phyloP scores from a whole-genome alignment of 129 eudicot genomes.

The Arctium minus region DNA sequence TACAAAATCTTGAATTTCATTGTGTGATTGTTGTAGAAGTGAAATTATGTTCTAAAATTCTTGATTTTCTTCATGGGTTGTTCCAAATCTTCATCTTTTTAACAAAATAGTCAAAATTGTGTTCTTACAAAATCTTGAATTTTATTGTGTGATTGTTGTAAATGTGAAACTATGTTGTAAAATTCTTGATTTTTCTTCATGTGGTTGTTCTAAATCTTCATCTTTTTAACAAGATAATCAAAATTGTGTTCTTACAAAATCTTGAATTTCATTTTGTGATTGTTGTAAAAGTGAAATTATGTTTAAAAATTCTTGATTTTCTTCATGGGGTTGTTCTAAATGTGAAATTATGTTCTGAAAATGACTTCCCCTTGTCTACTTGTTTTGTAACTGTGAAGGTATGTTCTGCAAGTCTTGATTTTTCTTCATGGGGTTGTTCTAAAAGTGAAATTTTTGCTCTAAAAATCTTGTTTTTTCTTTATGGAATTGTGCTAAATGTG shows the following conservation, averaged over 20 bases:
- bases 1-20: no score
- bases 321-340: not conserved
- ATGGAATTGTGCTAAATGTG: not conserved
- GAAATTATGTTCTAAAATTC: no score
- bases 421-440: not conserved
- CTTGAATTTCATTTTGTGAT: not conserved
- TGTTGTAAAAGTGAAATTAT: conserved; percentile 2
- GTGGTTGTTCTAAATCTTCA: not conserved
- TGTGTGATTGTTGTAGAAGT: no score
- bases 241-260: no score
- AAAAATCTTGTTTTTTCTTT: not conserved
- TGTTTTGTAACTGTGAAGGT: not conserved
- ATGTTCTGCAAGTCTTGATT: conserved; percentile 1
- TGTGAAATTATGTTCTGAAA: not conserved
- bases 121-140: no score
- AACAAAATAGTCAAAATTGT: not conserved
- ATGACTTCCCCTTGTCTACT: not conserved
- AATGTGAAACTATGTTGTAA: not conserved
- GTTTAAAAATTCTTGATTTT: not conserved
- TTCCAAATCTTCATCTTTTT: not conserved
- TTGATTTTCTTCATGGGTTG: not conserved
- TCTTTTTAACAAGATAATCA: not conserved
- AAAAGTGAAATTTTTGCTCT: not conserved
- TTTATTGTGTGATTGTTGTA: not conserved
- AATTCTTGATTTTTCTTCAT: not conserved